Evolutionary conservation across 1,284 basidiomycete species (phyloP), one percentile per base, ranked within the genome.

Genomic region (Ganoderma meredithae): DNA sequence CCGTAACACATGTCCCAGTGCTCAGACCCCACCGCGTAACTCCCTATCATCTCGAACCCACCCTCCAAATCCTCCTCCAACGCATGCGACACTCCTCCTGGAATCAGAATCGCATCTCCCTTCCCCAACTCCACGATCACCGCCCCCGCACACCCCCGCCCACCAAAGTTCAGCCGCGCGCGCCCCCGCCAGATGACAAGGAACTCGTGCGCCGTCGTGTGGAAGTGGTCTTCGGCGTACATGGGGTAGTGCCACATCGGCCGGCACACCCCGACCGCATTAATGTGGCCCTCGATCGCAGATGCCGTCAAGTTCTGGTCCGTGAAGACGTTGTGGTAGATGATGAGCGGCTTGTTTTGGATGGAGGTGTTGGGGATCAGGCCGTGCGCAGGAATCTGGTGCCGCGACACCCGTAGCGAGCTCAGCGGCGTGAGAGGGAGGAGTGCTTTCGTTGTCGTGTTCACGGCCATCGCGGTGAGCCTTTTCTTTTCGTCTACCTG

Each of bases 191-290:
- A 70, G 56, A 83, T 74, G 52, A 78, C 78, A 56, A 84, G 74
- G 41, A 84, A 76, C 69, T 83, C 83, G 76, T 83, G 79, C 44
- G 80, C 80, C 52, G 79, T 83, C 36, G 80, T 81, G 69, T 84
- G 82, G 73, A 81, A 84, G 72, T 84, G 82, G 43, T 79, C 79
- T n/a, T 77, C 76, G 31, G 67, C 69, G 75, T 83, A 83, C 82
- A 82, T 84, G 25, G 80, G 76, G 73, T 80, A 84, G 47, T 79
- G 76, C 83, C 82, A 83, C 69, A 77, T 77, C 15, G 82, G 81
- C 40, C 69, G 66, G 62, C 79, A 81, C 13, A 81, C 78, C 17
- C 80, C 81, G 41, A 80, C 73, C 47, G 71, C 73, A 10, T 56
- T 63, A 44, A 84, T 73, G 72, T 82, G 80, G 8, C 71, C 71